A percentile compares a stretch with the other conserved stretches of the same genome.
Conservation (phyloP, 2,329 filamentous ascomycete genomes). For the Scedosporium minutisporum region DNA sequence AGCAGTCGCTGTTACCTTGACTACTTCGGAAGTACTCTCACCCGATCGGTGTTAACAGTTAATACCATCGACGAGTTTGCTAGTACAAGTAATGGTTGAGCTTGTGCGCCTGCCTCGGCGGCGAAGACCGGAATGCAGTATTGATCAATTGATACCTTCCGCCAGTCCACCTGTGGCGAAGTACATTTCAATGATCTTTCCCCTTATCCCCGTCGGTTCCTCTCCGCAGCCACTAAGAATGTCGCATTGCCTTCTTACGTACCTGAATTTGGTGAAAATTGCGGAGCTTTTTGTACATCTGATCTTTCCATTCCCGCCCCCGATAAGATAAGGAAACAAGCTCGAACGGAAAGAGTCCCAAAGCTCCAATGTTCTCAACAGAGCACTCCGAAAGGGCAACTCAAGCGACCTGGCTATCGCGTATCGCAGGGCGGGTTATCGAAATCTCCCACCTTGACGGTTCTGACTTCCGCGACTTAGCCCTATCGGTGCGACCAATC, state of each 20-base stretch:
- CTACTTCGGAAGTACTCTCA: too few species aligned
- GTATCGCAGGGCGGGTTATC: background rate
- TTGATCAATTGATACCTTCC: background rate
- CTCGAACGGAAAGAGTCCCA: background rate
- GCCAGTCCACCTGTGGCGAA: background rate
- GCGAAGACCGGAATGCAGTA: background rate
- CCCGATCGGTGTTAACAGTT: too few species aligned
- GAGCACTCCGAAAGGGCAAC: too few species aligned
- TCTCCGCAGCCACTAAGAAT: background rate
- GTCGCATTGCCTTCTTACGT: conserved; percentile 2
- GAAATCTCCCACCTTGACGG: background rate
- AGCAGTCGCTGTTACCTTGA: too few species aligned
- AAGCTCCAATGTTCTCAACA: background rate
- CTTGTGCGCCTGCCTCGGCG: too few species aligned
- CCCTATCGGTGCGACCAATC: too few species aligned
- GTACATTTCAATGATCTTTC: background rate
- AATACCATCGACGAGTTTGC: too few species aligned
- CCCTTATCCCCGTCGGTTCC: background rate
- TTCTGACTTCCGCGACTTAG: background rate
- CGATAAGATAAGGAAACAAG: background rate
- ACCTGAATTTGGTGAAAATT: conserved; percentile 6
- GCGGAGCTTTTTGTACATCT: background rate
- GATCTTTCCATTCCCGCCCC: background rate
- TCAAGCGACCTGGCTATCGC: background rate
- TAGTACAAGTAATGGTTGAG: too few species aligned